phyloP scores from a whole-genome alignment of 345 rosid genomes.

The Clausena lansium region DNA sequence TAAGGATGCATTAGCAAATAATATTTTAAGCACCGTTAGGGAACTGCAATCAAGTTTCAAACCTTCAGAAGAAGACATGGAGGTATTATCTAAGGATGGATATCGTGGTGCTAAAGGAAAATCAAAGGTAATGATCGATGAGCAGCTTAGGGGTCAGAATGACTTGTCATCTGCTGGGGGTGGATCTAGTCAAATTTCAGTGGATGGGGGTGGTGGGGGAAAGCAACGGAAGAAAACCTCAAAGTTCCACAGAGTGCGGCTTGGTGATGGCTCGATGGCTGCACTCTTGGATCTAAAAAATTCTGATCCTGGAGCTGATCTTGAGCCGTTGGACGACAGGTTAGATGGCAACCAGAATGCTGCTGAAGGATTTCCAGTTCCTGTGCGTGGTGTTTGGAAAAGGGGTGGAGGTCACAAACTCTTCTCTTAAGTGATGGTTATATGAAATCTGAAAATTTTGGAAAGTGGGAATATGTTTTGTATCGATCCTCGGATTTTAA shows the following conservation, averaged over 20 bases:
- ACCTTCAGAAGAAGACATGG: constrained; percentile 47
- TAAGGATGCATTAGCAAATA: constrained; percentile 57
- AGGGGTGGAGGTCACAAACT: constrained; percentile 68
- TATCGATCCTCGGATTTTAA: not conserved
- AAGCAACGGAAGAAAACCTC: constrained; percentile 79
- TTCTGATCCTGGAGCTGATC: constrained; percentile 43
- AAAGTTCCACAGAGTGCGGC: constrained; percentile 64
- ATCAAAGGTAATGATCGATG: constrained; percentile 33
- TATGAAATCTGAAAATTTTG: no score
- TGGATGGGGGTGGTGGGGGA: constrained; percentile 36
- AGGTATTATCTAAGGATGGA: constrained; percentile 54
- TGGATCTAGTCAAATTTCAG: constrained; percentile 27
- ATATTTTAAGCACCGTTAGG: constrained; percentile 50
- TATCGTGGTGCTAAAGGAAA: constrained; percentile 61
- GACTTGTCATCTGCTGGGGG: constrained; percentile 21
- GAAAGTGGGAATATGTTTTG: not conserved
- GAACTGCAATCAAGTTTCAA: constrained; percentile 53
- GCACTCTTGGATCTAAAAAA: constrained; percentile 49
- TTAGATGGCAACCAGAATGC: constrained; percentile 30
- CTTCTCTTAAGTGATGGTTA: constrained; percentile 29
- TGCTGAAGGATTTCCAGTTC: constrained; percentile 41
- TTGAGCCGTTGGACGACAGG: constrained; percentile 23
- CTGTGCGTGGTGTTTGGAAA: constrained; percentile 72
- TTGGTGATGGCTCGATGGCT: constrained; percentile 78
- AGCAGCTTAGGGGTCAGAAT: constrained; percentile 25